Evolutionary conservation across 805 yeast genomes (phyloP).

Genomic region (Nakazawaea populi): DNA sequence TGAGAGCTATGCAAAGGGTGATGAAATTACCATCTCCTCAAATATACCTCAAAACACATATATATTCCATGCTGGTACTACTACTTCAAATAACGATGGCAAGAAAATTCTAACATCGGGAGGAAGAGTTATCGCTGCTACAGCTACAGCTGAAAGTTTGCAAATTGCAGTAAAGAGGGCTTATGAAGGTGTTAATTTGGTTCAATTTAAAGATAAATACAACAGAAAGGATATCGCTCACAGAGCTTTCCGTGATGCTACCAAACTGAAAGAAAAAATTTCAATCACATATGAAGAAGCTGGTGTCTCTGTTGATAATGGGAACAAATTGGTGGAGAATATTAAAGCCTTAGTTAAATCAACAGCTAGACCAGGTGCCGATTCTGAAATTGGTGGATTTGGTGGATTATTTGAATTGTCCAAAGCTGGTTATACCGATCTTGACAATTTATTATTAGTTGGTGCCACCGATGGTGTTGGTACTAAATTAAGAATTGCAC

Average conservation of each 20-base stretch:
- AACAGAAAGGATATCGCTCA: constrained; percentile 93
- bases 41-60: constrained; percentile 52
- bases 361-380: constrained; percentile 93
- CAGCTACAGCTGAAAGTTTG: constrained; percentile 74
- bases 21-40: constrained; percentile 56
- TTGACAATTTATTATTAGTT: constrained; percentile 75
- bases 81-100: constrained; percentile 33
- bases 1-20: constrained; percentile 79
- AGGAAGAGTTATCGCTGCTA: constrained; percentile 94
- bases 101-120: constrained; percentile 76
- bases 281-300: constrained; percentile 87
- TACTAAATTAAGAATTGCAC: constrained; percentile 92
- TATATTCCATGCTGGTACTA: constrained; percentile 97
- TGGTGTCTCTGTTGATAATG: constrained; percentile 97
- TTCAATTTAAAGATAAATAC: constrained; percentile 69
- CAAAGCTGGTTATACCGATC: constrained; percentile 75
- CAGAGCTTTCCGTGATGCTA: constrained; percentile 75
- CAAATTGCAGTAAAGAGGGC: constrained; percentile 82
- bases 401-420: constrained; percentile 94
- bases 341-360: constrained; percentile 89
- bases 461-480: constrained; percentile 99
- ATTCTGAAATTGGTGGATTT: constrained; percentile 97
- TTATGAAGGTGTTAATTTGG: constrained; percentile 75
- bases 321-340: constrained; percentile 82
- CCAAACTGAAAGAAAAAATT: constrained; percentile 20